phyloP scores from a whole-genome alignment of 805 yeast species.

The Pichia pseudocactophila region DNA sequence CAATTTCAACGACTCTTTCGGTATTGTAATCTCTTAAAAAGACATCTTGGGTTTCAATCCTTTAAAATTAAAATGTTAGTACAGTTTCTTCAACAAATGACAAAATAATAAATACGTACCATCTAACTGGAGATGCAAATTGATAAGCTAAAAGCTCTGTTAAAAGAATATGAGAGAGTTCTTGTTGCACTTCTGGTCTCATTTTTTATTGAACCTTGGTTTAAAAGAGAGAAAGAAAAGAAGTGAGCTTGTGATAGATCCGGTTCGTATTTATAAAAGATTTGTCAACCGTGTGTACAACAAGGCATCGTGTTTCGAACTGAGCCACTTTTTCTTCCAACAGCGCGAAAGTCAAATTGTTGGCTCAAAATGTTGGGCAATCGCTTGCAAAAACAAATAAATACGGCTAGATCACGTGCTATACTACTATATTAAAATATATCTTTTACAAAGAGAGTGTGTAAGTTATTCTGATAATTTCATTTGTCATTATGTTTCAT shows the following conservation, averaged over 20 bases:
- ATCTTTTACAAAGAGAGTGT: too few relatives aligned
- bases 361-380: not conserved
- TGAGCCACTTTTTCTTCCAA: too few relatives aligned
- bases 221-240: too few relatives aligned
- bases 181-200: slow-evolving; percentile 97
- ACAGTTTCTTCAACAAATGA: not conserved
- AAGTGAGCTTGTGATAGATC: not conserved
- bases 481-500: too few relatives aligned
- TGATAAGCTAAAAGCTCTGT: slow-evolving; percentile 97
- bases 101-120: slow-evolving; percentile 36
- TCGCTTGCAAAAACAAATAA: too few relatives aligned
- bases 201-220: slow-evolving; percentile 24
- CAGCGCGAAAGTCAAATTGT: too few relatives aligned
- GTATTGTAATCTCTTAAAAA: slow-evolving; percentile 88
- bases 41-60: slow-evolving; percentile 97
- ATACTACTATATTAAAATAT: too few relatives aligned
- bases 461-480: too few relatives aligned
- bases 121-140: slow-evolving; percentile 98
- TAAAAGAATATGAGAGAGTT: slow-evolving; percentile 85
- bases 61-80: slow-evolving; percentile 10
- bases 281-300: too few relatives aligned
- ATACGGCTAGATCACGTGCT: too few relatives aligned
- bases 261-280: not conserved
- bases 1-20: slow-evolving; percentile 96
- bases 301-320: too few relatives aligned